Conservation (phyloP, 768 basidiomycete species). For the Macrolepiota fuliginosa region DNA sequence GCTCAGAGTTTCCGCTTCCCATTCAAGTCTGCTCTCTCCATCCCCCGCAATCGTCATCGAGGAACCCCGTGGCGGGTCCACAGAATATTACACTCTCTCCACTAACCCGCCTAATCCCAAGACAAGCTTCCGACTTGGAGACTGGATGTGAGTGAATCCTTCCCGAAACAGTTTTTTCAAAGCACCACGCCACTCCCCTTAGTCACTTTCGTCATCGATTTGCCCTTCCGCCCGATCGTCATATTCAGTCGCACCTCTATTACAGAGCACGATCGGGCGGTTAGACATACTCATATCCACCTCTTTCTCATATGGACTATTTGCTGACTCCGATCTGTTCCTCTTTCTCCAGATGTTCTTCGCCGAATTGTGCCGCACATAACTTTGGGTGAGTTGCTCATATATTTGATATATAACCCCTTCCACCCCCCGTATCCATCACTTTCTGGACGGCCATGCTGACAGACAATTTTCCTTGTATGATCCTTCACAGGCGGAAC, state of each 20-base stretch:
- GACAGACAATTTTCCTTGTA: slow-evolving; percentile 46
- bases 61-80: slow-evolving; percentile 3
- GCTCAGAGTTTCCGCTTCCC: slow-evolving; percentile 26
- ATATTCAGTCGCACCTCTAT: slow-evolving; percentile 13
- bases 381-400: slow-evolving; percentile 73
- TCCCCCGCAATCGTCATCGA: slow-evolving; percentile 3
- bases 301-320: slow-evolving; percentile 11
- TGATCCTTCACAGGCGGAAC: slow-evolving; percentile 66
- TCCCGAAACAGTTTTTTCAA: neutral
- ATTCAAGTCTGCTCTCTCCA: slow-evolving; percentile 22
- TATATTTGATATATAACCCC: slow-evolving; percentile 14
- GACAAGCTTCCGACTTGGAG: slow-evolving; percentile 63
- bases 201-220: slow-evolving; percentile 16
- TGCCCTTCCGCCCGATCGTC: slow-evolving; percentile 21
- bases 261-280: slow-evolving; percentile 10
- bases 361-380: slow-evolving; percentile 71
- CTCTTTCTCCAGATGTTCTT: slow-evolving; percentile 51
- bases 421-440: slow-evolving; percentile 10
- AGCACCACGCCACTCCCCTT: slow-evolving; percentile 8
- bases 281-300: slow-evolving; percentile 18
- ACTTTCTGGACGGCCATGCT: slow-evolving; percentile 30
- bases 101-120: slow-evolving; percentile 71
- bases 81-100: slow-evolving; percentile 53
- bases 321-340: slow-evolving; percentile 21
- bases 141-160: slow-evolving; percentile 68